These are phyloP conservation scores for Secale cereale DNA, from an alignment of 176 grass and related monocot species.

Conservation along the genomic window DNA sequence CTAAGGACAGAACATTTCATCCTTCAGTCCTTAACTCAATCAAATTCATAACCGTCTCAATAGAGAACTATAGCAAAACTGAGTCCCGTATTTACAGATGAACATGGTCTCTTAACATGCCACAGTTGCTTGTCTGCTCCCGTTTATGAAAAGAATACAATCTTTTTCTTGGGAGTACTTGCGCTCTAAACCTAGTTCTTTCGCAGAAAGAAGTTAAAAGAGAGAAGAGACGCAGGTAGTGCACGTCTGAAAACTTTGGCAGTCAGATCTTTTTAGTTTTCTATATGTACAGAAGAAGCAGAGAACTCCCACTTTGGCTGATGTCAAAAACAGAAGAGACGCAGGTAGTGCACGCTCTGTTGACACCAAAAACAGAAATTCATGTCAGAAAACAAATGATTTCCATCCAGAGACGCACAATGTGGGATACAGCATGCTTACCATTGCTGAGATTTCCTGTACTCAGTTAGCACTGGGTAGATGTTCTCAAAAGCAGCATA, in stretches of 20 bases:
- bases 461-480: constrained; percentile 59
- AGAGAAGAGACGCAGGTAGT: not conserved
- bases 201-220: not conserved
- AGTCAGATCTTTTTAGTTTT: not conserved
- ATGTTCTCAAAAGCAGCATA: constrained; percentile 70
- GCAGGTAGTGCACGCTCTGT: too few species aligned
- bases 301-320: not conserved
- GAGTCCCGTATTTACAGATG: not conserved
- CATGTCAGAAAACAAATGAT: not conserved
- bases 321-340: too few species aligned
- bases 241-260: constrained; percentile 6
- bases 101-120: not conserved
- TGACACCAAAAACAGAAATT: not conserved
- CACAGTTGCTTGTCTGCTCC: not conserved
- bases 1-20: not conserved
- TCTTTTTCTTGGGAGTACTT: not conserved
- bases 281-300: constrained; percentile 20
- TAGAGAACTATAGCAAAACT: not conserved
- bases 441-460: constrained; percentile 47
- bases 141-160: not conserved
- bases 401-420: not conserved
- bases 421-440: not conserved
- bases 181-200: not conserved
- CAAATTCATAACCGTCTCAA: not conserved
- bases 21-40: not conserved